phyloP scores from a whole-genome alignment of 345 rosid species.

The Raphanus sativus region DNA sequence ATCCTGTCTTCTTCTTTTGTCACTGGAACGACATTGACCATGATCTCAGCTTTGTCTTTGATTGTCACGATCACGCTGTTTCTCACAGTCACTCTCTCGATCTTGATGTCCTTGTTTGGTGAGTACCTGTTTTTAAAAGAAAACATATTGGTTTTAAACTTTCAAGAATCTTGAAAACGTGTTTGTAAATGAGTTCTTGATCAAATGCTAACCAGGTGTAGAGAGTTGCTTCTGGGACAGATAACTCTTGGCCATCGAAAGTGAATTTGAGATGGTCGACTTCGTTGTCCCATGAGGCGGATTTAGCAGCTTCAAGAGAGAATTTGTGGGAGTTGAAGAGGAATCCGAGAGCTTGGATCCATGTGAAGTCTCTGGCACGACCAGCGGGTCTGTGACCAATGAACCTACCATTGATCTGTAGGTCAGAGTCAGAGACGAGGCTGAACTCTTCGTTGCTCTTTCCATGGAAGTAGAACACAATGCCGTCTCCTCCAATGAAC shows the following conservation, averaged over 20 bases:
- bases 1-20: constrained; percentile 66
- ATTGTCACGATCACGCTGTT: constrained; percentile 54
- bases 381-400: constrained; percentile 55
- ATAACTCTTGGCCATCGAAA: constrained; percentile 49
- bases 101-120: constrained; percentile 47
- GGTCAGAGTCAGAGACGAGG: constrained; percentile 52
- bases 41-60: constrained; percentile 49
- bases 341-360: constrained; percentile 58
- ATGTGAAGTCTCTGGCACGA: constrained; percentile 53
- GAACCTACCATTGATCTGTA: constrained; percentile 56
- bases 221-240: constrained; percentile 49
- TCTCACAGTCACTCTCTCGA: constrained; percentile 55
- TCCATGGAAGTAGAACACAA: constrained; percentile 65
- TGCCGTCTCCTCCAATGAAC: constrained; percentile 59
- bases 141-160: neutral
- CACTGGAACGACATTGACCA: constrained; percentile 65
- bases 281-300: constrained; percentile 55
- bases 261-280: constrained; percentile 56
- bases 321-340: constrained; percentile 48
- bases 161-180: constrained; percentile 9
- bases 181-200: neutral
- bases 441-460: constrained; percentile 52
- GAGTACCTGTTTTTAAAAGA: constrained; percentile 27
- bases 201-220: constrained; percentile 51
- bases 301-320: constrained; percentile 58